Evolutionary conservation across 2,329 filamentous ascomycete genomes (phyloP), one percentile per base, ranked within the genome.

Genomic region (Huntiella abstrusa): DNA sequence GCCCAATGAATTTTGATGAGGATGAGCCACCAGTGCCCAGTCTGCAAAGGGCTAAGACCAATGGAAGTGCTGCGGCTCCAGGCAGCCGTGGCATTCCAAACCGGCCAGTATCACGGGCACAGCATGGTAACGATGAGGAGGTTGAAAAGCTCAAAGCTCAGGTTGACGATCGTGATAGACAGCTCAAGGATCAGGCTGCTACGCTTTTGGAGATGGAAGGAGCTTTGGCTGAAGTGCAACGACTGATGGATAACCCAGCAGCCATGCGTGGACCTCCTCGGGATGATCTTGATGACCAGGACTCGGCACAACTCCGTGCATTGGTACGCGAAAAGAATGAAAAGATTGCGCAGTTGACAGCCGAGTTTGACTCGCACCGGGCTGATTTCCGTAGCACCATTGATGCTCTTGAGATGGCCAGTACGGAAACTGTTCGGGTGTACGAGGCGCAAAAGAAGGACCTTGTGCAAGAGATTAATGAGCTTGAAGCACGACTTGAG

Each of bases 381-480:
- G 88, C 91, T 13, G 91, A 98, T 60, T 98, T 98, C 63, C 72
- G 91, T 53, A 94, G 84, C 60, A 98, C 91, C 13, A 91, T 98
- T 51, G 91, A 98, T 62, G 94, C 88, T 0, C 69, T 98, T 43
- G 91, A 98, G 61, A 75, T 96, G 65, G 92, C 91, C 2, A 93
- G 86, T 57, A 83, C 86, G 0, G 91, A 98, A 64, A 98, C 91
- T 0, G 83, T 95, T 62, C 74, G 88, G 19, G 88, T 98, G 11
- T 98, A 98, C 58, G 91, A 98, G 59, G 82, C 85, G 60, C 83
- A 84, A 62, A 83, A 96, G 51, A 81, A 87, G 55, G 83, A 86
- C 55, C 64, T 98, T 36, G 73, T 91, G 62, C 73, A 79, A 49
- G 87, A 96, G 55, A 70, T 94, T 22, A 75, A 80, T 45, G 86